These are phyloP conservation scores for Akanthomyces uredinophilus DNA, from an alignment of 2,329 filamentous ascomycete genomes.

Conservation along the genomic window DNA sequence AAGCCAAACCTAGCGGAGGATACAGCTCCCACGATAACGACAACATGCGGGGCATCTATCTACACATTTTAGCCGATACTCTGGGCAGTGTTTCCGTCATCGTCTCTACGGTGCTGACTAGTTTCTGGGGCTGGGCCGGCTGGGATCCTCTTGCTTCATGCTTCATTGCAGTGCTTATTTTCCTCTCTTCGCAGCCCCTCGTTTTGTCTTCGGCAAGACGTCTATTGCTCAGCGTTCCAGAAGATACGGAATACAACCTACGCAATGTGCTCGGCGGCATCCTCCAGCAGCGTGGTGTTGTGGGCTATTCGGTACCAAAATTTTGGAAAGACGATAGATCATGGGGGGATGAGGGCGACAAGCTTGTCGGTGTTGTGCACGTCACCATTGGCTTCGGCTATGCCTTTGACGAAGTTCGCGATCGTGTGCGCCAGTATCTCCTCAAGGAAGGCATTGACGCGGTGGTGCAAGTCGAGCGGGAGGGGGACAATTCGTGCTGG, in stretches of 20 bases:
- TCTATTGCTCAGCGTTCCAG: constrained; percentile 78
- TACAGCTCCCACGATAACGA: constrained; percentile 71
- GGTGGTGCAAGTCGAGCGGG: constrained; percentile 81
- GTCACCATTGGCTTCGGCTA: constrained; percentile 68
- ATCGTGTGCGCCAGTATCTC: constrained; percentile 69
- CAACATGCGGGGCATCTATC: constrained; percentile 95
- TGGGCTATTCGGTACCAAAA: constrained; percentile 77
- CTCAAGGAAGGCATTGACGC: constrained; percentile 69
- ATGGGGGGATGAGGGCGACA: constrained; percentile 39
- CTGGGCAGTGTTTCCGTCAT: constrained; percentile 94
- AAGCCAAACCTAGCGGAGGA: constrained; percentile 27
- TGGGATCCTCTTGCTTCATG: constrained; percentile 95
- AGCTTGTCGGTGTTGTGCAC: constrained; percentile 78
- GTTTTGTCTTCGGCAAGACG: constrained; percentile 80
- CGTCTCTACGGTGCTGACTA: constrained; percentile 80
- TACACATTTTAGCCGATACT: constrained; percentile 92
- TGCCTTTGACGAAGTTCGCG: constrained; percentile 76
- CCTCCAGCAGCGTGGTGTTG: constrained; percentile 74
- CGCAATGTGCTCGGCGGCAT: constrained; percentile 83
- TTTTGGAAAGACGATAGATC: constrained; percentile 83
- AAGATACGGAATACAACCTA: constrained; percentile 79
- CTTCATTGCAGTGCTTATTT: constrained; percentile 87
- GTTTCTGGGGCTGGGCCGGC: constrained; percentile 83
- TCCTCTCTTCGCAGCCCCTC: constrained; percentile 83
- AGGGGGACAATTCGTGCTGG: constrained; percentile 66